Evolutionary conservation across 495 filamentous ascomycete species (phyloP).

Genomic region (Talaromyces stipitatus): DNA sequence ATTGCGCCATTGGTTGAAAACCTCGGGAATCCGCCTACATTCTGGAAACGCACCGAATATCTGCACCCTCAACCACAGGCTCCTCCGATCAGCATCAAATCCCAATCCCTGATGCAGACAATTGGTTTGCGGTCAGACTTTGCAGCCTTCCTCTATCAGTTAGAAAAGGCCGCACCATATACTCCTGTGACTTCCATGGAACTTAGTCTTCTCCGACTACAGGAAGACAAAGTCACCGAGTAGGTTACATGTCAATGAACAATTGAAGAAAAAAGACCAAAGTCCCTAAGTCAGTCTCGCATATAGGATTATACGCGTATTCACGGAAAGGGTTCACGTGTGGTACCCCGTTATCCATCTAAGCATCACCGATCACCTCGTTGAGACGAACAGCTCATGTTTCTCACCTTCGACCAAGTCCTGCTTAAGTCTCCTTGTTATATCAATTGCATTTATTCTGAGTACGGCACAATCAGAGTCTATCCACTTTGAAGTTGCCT

Average conservation of each 20-base stretch:
- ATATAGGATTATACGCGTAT: not conserved
- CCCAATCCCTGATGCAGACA: not conserved
- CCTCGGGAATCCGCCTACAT: not conserved
- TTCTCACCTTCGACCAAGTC: not conserved
- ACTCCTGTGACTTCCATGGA: not conserved
- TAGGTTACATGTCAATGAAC: not conserved
- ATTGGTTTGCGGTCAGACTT: not conserved
- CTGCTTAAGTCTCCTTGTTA: constrained; percentile 1
- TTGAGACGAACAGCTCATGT: constrained; percentile 1
- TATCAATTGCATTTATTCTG: not conserved
- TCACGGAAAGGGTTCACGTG: not conserved
- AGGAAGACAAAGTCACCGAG: not conserved
- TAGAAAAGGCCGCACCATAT: not conserved
- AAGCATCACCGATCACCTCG: not conserved
- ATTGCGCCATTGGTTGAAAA: not conserved
- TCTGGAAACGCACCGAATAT: not conserved
- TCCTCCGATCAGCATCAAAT: not conserved
- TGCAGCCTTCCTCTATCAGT: not conserved
- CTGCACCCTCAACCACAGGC: not conserved
- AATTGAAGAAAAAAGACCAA: not conserved
- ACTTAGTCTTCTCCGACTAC: not conserved
- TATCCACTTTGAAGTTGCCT: not conserved
- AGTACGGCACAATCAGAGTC: not conserved
- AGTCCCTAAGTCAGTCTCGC: not conserved
- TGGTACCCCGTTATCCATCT: not conserved